These are phyloP conservation scores for Aureobasidium zeae DNA, from an alignment of 2,329 filamentous ascomycete genomes.

Conservation along the genomic window DNA sequence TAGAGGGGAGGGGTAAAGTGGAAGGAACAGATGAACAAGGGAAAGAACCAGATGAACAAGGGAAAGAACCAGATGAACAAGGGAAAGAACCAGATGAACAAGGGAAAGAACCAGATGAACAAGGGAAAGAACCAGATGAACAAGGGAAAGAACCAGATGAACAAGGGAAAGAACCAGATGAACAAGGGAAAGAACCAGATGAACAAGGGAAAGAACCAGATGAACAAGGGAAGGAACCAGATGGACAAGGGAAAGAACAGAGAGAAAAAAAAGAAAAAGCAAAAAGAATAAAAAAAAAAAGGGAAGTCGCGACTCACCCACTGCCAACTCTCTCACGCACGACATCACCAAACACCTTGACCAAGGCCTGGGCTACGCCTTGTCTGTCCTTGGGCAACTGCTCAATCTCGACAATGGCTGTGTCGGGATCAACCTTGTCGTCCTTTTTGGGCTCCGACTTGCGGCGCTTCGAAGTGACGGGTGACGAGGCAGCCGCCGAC, in stretches of 20 bases:
- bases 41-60: too few species aligned
- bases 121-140: too few species aligned
- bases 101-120: too few species aligned
- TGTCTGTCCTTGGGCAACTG: slow-evolving; percentile 57
- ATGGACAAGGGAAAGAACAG: not conserved
- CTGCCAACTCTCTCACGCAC: slow-evolving; percentile 60
- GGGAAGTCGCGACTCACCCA: slow-evolving; percentile 29
- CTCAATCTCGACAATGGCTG: slow-evolving; percentile 32
- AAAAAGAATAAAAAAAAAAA: not conserved
- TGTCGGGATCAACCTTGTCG: slow-evolving; percentile 23
- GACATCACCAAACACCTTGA: slow-evolving; percentile 58
- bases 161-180: too few species aligned
- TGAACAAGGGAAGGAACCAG: not conserved
- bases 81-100: too few species aligned
- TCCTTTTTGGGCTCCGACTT: slow-evolving; percentile 25
- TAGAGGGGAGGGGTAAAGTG: too few species aligned
- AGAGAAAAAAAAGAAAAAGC: not conserved
- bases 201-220: too few species aligned
- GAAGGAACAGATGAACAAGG: not conserved
- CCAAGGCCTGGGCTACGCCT: slow-evolving; percentile 59
- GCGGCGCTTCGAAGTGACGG: slow-evolving; percentile 26
- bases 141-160: too few species aligned
- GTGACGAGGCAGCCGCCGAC: slow-evolving; percentile 15
- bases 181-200: too few species aligned
- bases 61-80: too few species aligned